Percentiles rank a stretch among this genome's conserved stretches.
These are phyloP conservation scores for Phytophthora fragariae DNA, from an alignment of 352 stramenopile genomes.

Conservation along the genomic window DNA sequence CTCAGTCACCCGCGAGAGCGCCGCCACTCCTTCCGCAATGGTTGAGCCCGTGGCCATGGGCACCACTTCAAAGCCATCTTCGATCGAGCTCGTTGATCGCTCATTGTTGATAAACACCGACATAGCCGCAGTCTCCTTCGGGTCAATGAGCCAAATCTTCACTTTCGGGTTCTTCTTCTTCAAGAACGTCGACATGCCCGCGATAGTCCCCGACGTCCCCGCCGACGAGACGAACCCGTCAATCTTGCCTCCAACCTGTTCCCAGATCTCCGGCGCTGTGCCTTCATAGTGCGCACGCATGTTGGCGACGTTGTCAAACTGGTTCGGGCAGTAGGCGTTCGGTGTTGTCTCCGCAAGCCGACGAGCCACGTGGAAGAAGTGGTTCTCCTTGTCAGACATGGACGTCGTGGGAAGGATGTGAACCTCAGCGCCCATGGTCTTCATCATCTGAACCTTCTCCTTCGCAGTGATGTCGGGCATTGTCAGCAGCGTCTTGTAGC, in stretches of 20 bases:
- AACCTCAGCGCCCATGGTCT: slow-evolving; percentile 74
- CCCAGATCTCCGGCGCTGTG: slow-evolving; percentile 92
- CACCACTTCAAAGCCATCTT: slow-evolving; percentile 92
- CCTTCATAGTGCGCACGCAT: slow-evolving; percentile 72
- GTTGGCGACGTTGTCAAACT: slow-evolving; percentile 87
- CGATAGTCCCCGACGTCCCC: slow-evolving; percentile 93
- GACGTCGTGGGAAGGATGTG: slow-evolving; percentile 68
- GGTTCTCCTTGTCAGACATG: slow-evolving; percentile 70
- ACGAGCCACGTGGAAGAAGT: slow-evolving; percentile 85
- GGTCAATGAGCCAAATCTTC: slow-evolving; percentile 81
- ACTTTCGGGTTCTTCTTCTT: slow-evolving; percentile 82
- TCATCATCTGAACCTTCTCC: slow-evolving; percentile 87
- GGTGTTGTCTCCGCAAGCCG: slow-evolving; percentile 44
- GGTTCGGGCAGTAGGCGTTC: slow-evolving; percentile 64
- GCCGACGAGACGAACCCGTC: slow-evolving; percentile 93
- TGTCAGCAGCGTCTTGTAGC: slow-evolving; percentile 84
- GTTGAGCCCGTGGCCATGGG: slow-evolving; percentile 82
- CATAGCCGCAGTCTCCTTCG: slow-evolving; percentile 85
- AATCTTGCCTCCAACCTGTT: slow-evolving; percentile 87
- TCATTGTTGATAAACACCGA: slow-evolving; percentile 85
- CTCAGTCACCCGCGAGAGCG: slow-evolving; percentile 91
- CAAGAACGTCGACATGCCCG: slow-evolving; percentile 93
- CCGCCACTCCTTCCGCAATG: slow-evolving; percentile 95
- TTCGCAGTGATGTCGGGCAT: slow-evolving; percentile 74
- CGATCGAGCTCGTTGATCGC: slow-evolving; percentile 65